Base-by-base conservation (phyloP, 202 grass and related monocot genomes). In the Panicum virgatum region DNA sequence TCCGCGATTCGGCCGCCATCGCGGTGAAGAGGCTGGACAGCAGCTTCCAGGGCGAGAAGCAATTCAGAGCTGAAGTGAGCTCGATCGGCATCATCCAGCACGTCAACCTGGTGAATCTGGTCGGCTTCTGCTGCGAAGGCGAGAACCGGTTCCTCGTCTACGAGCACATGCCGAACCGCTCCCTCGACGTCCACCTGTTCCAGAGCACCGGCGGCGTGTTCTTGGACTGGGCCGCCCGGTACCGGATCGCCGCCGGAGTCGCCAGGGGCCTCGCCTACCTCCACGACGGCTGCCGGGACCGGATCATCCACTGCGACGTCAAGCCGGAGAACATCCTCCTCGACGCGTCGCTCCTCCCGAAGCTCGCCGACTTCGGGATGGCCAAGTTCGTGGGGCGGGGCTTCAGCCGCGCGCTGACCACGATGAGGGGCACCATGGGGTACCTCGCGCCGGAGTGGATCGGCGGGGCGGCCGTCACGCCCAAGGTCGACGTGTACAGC, bases 391-490 rank as follows among this genome's bases (percentile, higher is more conserved):
- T 86, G 12, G 83, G 73, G 0, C 61, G 61, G 69, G 88, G 62
- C 0, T 90, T 90, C 23, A 90, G 88, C 37, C 58, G 66, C 4
- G 83, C 78, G 5, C 56, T 90, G 1, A 90, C 83, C 15, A 80
- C 78, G 20, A 66, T 82, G 78, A 2, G 83, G 51, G 88, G 88
- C 9, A 94, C 91, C 6, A 65, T 62, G 36, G 91, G 91, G 0
- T 94, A 94, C 77, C 80, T 94, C 7, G 91, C 88, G 22, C 83
- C 88, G 3, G 88, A 90, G n/a, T 90, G 88, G 83, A 86, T 90
- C 45, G 22, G 22, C 39, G 88, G 79, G 0, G 46, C 78, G 3
- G 27, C 83, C 39, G 45, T 90, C 20, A 90, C 72, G 43, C 8
- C 83, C 22, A 90, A 87, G 78, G 83, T 78, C 12, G 88, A 90